Evolutionary conservation across 2,329 filamentous ascomycete genomes (phyloP).

Genomic region (Diaporthe vexans): DNA sequence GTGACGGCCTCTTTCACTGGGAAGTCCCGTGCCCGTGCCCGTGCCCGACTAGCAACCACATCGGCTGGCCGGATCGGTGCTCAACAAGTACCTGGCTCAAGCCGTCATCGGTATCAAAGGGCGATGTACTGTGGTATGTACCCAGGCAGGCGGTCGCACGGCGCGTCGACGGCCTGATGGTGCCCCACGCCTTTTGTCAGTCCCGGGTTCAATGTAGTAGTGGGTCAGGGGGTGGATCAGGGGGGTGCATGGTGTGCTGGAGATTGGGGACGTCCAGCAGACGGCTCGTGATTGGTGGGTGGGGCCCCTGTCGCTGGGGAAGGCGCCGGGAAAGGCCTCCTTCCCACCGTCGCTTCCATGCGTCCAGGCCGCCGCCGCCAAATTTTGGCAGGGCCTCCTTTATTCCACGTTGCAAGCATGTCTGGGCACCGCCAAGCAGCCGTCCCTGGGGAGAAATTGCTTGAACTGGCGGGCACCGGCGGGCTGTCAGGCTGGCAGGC

Average conservation of each 20-base stretch:
- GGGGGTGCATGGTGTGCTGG: slow-evolving; percentile 32
- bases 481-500: background rate
- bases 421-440: slow-evolving; percentile 26
- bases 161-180: slow-evolving; percentile 18
- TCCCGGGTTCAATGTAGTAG: slow-evolving; percentile 28
- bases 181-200: slow-evolving; percentile 19
- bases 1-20: slow-evolving; percentile 1
- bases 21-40: background rate
- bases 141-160: slow-evolving; percentile 10
- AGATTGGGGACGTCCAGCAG: slow-evolving; percentile 31
- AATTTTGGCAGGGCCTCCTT: slow-evolving; percentile 29
- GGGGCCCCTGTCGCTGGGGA: slow-evolving; percentile 16
- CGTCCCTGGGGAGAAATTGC: slow-evolving; percentile 32
- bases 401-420: slow-evolving; percentile 24
- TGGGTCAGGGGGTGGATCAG: slow-evolving; percentile 39
- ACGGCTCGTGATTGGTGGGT: slow-evolving; percentile 23
- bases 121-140: background rate
- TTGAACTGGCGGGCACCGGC: slow-evolving; percentile 13
- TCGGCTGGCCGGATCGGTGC: background rate
- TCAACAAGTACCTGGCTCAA: background rate
- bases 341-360: slow-evolving; percentile 31
- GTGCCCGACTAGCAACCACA: background rate
- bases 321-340: slow-evolving; percentile 27
- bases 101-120: slow-evolving; percentile 17
- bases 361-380: slow-evolving; percentile 30